Conservation (phyloP, 306 rosid genomes). For the Sicyos edulis region DNA sequence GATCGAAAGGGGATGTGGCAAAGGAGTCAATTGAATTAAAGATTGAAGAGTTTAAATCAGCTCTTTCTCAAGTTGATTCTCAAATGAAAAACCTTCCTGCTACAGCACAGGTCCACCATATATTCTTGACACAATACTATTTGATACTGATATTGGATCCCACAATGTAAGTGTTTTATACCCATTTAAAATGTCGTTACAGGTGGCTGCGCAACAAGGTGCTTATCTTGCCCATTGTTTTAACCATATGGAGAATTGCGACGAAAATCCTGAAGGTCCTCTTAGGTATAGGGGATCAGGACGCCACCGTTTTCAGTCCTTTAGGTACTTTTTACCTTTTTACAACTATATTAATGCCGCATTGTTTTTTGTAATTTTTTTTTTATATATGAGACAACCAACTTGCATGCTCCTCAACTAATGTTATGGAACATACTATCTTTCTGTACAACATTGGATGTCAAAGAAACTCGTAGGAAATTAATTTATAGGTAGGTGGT, state of each 20-base stretch:
- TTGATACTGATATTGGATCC: not conserved
- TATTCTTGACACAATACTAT: not conserved
- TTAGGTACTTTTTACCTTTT: conserved; percentile 41
- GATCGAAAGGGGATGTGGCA: conserved; percentile 45
- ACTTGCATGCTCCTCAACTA: too few relatives aligned
- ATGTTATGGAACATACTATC: rapidly evolving
- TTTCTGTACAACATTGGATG: too few relatives aligned
- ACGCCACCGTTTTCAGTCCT: conserved; percentile 87
- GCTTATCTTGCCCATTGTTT: conserved; percentile 74
- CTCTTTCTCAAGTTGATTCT: conserved; percentile 90
- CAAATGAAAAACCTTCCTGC: conserved; percentile 94
- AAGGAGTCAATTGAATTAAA: conserved; percentile 52
- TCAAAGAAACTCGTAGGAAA: too few relatives aligned
- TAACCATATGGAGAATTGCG: conserved; percentile 74
- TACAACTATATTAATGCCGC: too few relatives aligned
- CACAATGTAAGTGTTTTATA: conserved; percentile 10
- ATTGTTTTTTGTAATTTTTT: too few relatives aligned
- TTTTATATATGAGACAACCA: too few relatives aligned
- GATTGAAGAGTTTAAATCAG: conserved; percentile 66
- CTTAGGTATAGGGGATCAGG: conserved; percentile 89
- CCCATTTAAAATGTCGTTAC: conserved; percentile 23
- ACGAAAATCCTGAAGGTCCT: conserved; percentile 82
- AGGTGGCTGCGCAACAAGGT: conserved; percentile 99
- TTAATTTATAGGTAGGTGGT: too few relatives aligned
- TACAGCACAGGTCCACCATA: conserved; percentile 71